phyloP scores from a whole-genome alignment of 1,139 yeast genomes.

The Diutina catenulata region DNA sequence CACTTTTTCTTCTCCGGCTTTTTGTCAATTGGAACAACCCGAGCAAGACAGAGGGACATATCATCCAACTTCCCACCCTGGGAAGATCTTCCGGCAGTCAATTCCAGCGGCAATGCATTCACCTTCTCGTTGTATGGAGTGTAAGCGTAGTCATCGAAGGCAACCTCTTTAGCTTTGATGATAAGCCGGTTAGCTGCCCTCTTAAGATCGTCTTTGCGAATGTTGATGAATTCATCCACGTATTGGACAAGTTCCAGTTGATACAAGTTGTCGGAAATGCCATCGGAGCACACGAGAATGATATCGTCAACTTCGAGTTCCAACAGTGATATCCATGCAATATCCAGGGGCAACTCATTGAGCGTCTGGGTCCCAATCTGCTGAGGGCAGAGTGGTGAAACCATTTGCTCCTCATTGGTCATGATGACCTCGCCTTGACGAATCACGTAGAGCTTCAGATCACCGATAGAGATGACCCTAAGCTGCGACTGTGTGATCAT shows the following conservation, averaged over 20 bases:
- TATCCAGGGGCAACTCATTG: slow-evolving; percentile 32
- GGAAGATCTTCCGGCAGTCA: slow-evolving; percentile 22
- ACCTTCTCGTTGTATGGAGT: slow-evolving; percentile 46
- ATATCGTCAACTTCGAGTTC: slow-evolving; percentile 31
- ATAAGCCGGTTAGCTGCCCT: slow-evolving; percentile 29
- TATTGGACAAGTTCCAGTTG: slow-evolving; percentile 32
- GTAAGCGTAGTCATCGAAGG: slow-evolving; percentile 42
- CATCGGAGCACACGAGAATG: slow-evolving; percentile 40
- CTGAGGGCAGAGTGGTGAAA: slow-evolving; percentile 37
- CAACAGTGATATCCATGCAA: slow-evolving; percentile 37
- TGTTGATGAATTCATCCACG: slow-evolving; percentile 20
- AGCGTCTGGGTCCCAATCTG: slow-evolving; percentile 46
- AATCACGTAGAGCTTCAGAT: slow-evolving; percentile 37
- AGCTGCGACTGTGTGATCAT: slow-evolving; percentile 39
- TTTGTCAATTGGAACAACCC: slow-evolving; percentile 16
- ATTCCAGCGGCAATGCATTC: slow-evolving; percentile 25
- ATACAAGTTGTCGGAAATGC: slow-evolving; percentile 42
- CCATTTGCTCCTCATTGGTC: slow-evolving; percentile 38
- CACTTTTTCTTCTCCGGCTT: slow-evolving; percentile 1
- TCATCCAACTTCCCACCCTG: slow-evolving; percentile 48
- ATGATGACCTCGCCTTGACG: slow-evolving; percentile 35
- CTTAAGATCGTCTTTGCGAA: slow-evolving; percentile 20
- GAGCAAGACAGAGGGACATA: slow-evolving; percentile 40
- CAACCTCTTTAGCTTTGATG: slow-evolving; percentile 36
- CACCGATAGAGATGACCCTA: slow-evolving; percentile 45